Evolutionary conservation across 768 basidiomycete genomes (phyloP).

Genomic region (Pleurotus eryngii): DNA sequence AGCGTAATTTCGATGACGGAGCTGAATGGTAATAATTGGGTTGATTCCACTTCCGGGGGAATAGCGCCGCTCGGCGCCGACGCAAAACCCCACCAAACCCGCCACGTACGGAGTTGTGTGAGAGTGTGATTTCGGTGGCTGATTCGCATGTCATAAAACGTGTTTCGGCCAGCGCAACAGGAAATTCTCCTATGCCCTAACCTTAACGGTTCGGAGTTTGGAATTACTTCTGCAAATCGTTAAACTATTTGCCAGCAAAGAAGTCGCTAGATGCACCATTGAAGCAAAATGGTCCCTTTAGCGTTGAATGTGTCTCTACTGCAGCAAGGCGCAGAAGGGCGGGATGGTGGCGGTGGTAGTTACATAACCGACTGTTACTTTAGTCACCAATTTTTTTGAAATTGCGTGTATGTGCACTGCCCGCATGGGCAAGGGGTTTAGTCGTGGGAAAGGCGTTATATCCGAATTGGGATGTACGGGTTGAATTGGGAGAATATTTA

Average conservation of each 20-base stretch:
- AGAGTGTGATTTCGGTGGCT: neutral
- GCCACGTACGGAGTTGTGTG: slow-evolving; percentile 2
- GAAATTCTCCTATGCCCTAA: neutral
- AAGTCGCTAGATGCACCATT: neutral
- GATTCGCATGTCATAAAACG: slow-evolving; percentile 5
- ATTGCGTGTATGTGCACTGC: neutral
- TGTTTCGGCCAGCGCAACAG: slow-evolving; percentile 8
- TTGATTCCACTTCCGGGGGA: neutral
- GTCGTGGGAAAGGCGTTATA: slow-evolving; percentile 3
- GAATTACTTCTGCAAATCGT: neutral
- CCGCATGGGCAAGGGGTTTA: slow-evolving; percentile 2
- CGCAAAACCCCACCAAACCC: neutral
- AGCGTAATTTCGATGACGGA: neutral
- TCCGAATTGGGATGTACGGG: slow-evolving; percentile 5
- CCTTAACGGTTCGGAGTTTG: slow-evolving; percentile 5
- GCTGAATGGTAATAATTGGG: neutral
- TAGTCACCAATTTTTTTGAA: neutral
- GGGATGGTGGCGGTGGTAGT: neutral
- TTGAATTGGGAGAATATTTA: slow-evolving; percentile 1
- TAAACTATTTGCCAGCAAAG: neutral
- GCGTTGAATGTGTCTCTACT: neutral
- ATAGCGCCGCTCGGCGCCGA: neutral
- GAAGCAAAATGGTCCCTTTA: neutral
- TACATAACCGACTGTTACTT: neutral
- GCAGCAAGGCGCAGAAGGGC: neutral